Base-by-base conservation (phyloP, 768 basidiomycete genomes). In the Coprinellus micaceus region DNA sequence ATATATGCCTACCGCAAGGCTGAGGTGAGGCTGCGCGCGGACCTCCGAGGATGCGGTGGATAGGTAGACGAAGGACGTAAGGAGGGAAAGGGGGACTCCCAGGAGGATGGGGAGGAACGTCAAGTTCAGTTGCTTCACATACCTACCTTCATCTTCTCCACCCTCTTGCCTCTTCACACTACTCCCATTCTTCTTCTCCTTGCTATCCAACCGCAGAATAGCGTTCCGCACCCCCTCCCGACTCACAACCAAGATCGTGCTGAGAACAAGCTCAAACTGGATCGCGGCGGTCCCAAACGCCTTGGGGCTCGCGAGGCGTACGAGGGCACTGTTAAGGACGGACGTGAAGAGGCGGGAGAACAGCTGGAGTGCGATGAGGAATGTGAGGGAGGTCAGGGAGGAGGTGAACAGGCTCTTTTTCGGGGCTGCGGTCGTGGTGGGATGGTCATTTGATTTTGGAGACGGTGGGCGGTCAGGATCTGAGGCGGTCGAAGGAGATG, bases 141-240 rank as follows among this genome's bases (percentile, higher is more conserved):
- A 13, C 29, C 13, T 21, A 10, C 30, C 41, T 5, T 57, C 49
- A 17, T 51, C 25, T n/a, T 30, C 36, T 6, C 4, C 55, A 3
- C 60, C 60, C 69, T 41, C 63, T 62, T 53, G 44, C 17, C 25
- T 25, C 7, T 33, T 40, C 47, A 28, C 19, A 33, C 25, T 12
- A 24, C 51, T 2, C 36, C 29, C 13, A 30, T 39, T 49, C 37
- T 46, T 26, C 22, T 30, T 36, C 36, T 24, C 54, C 59, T 69
- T 66, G 54, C 65, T 77, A n/a, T n/a, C n/a, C n/a, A n/a, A n/a
- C n/a, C 94, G 82, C 15, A 97, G 77, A 4, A 97, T 79, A 5
- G 91, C 85, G 67, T 88, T 91, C 39, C 97, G 80, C 7, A 98
- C 81, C 17, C 95, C 96, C 69, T 99, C 97, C n/a, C 97, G 79